These are phyloP conservation scores for Sextonia rubra DNA, from an alignment of 164 flowering plant species.

Conservation along the genomic window DNA sequence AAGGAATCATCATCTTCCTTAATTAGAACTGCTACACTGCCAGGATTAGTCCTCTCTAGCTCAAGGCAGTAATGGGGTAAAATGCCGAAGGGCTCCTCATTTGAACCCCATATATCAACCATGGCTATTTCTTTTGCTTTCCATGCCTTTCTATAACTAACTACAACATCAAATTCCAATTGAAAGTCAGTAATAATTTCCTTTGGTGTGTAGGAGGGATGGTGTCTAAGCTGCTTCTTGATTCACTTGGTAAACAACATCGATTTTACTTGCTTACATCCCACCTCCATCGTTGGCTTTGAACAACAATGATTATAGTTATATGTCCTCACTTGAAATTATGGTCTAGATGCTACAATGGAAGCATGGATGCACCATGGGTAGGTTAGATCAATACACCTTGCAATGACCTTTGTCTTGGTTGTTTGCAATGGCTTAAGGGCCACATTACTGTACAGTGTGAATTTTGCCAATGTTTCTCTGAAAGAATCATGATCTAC, in stretches of 20 bases:
- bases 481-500: background rate
- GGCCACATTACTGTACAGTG: background rate
- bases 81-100: too few species aligned
- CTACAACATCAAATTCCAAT: background rate
- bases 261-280: background rate
- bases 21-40: too few species aligned
- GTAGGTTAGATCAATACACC: background rate
- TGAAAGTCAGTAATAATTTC: background rate
- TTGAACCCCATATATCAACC: too few species aligned
- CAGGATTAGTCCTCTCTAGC: too few species aligned
- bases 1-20: too few species aligned
- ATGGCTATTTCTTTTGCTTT: background rate
- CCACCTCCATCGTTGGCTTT: background rate
- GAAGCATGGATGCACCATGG: background rate
- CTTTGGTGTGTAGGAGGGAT: background rate
- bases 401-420: background rate
- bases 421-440: background rate
- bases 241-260: background rate
- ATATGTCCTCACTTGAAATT: background rate
- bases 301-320: background rate
- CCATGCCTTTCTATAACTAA: background rate
- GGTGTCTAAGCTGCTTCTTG: background rate
- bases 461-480: background rate
- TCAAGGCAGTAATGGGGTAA: too few species aligned
- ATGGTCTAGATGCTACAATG: background rate